Base-by-base conservation (phyloP, 345 rosid genomes). In the Chamaenerion angustifolium region DNA sequence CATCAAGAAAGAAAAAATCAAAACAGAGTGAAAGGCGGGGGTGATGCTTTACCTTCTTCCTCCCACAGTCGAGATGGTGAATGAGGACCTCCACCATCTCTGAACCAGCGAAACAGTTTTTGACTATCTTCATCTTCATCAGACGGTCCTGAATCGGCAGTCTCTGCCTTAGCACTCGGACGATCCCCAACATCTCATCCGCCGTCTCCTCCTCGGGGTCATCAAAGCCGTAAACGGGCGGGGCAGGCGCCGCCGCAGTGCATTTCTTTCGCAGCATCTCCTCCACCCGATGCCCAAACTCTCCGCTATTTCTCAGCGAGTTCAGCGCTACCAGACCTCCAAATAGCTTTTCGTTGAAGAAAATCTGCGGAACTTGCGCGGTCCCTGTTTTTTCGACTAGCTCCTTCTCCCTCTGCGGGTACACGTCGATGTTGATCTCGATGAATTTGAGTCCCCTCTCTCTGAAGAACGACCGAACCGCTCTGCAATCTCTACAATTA, bases 361-460 rank as follows among this genome's bases (percentile, higher is more conserved):
- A 92, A 6, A 92, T 71, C 82, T 77, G 79, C 48, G 98, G 98
- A 13, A 87, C 98, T 46, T 75, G 82, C 2, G 71, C 45, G 13
- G 15, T 69, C 45, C 93, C 95, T 1, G 90, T 71, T 60, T 85
- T 64, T 15, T 74, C 75, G 0, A 77, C 16, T 59, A 87, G 59
- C 65, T 92, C 98, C 37, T 67, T 73, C 47, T 64, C 87, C 43
- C 95, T 62, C 35, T 52, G 56, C 1, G 80, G 73, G 44, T 64
- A 92, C 3, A 92, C 96, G 51, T 87, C 95, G 65, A 92, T 57
- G 74, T 87, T 92, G 51, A 92, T 80, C 64, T 92, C 96, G 4
- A 80, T 74, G 73, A 73, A 87, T 45, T 60, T 61, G 40, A 87
- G 62, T 8, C 87, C 77, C 57, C 49, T 67, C 49, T 80, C 70